Percentiles rank a stretch among this genome's conserved stretches.
Evolutionary conservation across 257 asterid genomes (phyloP).

Genomic region (Misopates orontium): DNA sequence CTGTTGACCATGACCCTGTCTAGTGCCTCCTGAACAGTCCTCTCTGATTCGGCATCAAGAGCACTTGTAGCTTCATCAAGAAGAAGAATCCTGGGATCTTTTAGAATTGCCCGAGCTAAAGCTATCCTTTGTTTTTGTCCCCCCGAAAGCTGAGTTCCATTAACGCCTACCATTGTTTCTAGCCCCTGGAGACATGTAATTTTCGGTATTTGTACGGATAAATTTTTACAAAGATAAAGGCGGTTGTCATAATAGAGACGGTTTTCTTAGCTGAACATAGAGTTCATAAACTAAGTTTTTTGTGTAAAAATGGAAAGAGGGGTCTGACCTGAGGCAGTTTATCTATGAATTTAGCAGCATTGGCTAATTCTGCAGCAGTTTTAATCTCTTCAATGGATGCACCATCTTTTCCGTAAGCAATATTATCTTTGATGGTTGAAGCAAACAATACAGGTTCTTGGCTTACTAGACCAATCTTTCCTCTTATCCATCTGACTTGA

Average conservation of each 20-base stretch:
- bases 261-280: not conserved
- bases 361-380: conserved; percentile 41
- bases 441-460: conserved; percentile 58
- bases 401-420: conserved; percentile 44
- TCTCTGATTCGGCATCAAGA: conserved; percentile 57
- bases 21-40: conserved; percentile 49
- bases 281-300: not conserved
- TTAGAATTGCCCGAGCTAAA: conserved; percentile 57
- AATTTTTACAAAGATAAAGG: not conserved
- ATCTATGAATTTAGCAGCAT: conserved; percentile 46
- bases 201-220: not conserved
- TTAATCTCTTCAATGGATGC: conserved; percentile 40
- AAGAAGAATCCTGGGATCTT: conserved; percentile 50
- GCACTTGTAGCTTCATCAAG: conserved; percentile 70
- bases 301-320: not conserved
- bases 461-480: conserved; percentile 53
- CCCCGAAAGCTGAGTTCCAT: conserved; percentile 58
- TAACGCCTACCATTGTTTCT: conserved; percentile 44
- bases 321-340: conserved; percentile 41
- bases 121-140: conserved; percentile 70
- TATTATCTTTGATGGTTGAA: conserved; percentile 41
- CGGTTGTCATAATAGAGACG: not conserved
- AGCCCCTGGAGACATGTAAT: conserved; percentile 33
- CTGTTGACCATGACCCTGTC: conserved; percentile 47
- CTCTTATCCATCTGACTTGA: conserved; percentile 55